Percentiles rank a stretch among this genome's conserved stretches.
Conservation (phyloP, 1,284 basidiomycete genomes). For the Rhodotorula sp. region DNA sequence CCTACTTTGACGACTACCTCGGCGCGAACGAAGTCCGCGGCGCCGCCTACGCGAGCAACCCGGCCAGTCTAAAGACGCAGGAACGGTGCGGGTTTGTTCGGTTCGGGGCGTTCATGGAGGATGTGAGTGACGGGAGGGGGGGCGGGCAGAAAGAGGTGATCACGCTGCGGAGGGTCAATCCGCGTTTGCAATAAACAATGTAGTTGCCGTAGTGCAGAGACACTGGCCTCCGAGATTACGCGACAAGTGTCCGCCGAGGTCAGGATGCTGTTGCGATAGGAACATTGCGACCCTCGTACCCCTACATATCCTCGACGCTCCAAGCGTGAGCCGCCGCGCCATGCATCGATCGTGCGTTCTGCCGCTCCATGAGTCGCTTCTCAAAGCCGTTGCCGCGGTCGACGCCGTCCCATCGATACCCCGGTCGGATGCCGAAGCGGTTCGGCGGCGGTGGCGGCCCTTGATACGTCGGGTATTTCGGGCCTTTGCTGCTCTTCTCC, state of each 20-base stretch:
- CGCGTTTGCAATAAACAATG: background rate
- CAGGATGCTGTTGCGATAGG: background rate
- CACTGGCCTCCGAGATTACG: too few species aligned
- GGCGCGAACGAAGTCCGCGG: slow-evolving; percentile 5
- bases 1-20: slow-evolving; percentile 10
- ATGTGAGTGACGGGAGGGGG: slow-evolving; percentile 9
- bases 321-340: slow-evolving; percentile 33
- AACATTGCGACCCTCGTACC: background rate
- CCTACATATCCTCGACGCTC: slow-evolving; percentile 40
- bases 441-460: slow-evolving; percentile 89
- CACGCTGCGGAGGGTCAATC: background rate
- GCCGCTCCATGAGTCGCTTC: slow-evolving; percentile 79
- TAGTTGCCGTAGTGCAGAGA: background rate
- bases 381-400: slow-evolving; percentile 86
- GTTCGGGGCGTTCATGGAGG: background rate
- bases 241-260: too few species aligned
- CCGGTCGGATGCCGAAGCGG: slow-evolving; percentile 89
- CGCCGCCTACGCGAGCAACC: slow-evolving; percentile 20
- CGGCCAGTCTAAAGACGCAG: slow-evolving; percentile 14
- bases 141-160: slow-evolving; percentile 12
- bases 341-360: slow-evolving; percentile 43
- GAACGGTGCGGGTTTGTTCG: slow-evolving; percentile 20
- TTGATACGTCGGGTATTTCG: slow-evolving; percentile 68
- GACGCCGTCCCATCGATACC: slow-evolving; percentile 86
- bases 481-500: slow-evolving; percentile 53